Conservation (phyloP, 129 eudicot species). For the Flaveria trinervia region DNA sequence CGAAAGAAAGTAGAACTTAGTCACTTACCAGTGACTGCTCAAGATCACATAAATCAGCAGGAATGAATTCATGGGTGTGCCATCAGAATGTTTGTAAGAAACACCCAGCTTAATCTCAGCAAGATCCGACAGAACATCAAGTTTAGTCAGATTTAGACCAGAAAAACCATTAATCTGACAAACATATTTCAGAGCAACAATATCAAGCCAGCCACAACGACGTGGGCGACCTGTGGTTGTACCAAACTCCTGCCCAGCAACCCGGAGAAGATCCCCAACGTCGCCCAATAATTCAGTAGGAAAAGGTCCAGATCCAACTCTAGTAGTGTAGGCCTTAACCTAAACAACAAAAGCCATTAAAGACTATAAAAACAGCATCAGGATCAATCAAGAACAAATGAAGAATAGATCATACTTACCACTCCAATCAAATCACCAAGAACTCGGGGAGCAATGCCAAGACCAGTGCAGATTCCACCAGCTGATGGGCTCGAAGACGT, state of each 20-base stretch:
- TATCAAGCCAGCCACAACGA: slow-evolving; percentile 97
- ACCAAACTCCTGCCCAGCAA: slow-evolving; percentile 94
- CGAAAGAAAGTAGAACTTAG: slow-evolving; percentile 30
- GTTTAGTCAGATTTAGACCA: slow-evolving; percentile 81
- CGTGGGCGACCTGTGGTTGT: slow-evolving; percentile 98
- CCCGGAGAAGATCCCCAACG: slow-evolving; percentile 74
- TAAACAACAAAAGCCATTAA: slow-evolving; percentile 33
- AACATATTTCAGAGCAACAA: slow-evolving; percentile 79
- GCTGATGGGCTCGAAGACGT: slow-evolving; percentile 97
- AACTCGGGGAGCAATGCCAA: slow-evolving; percentile 90
- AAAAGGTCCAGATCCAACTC: slow-evolving; percentile 99
- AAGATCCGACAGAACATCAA: slow-evolving; percentile 90
- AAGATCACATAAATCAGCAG: slow-evolving; percentile 71
- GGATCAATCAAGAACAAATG: not conserved
- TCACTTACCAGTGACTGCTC: slow-evolving; percentile 70
- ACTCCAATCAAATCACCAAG: slow-evolving; percentile 90
- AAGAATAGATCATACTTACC: slow-evolving; percentile 47
- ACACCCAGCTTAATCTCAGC: slow-evolving; percentile 83
- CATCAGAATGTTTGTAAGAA: slow-evolving; percentile 63
- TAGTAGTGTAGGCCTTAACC: slow-evolving; percentile 97
- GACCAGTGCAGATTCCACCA: slow-evolving; percentile 97
- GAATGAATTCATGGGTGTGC: slow-evolving; percentile 66
- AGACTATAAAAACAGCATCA: not conserved
- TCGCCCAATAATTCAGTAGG: slow-evolving; percentile 88
- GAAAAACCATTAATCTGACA: slow-evolving; percentile 89